Conservation (phyloP, 2,329 filamentous ascomycete species). For the Mariannaea elegans region DNA sequence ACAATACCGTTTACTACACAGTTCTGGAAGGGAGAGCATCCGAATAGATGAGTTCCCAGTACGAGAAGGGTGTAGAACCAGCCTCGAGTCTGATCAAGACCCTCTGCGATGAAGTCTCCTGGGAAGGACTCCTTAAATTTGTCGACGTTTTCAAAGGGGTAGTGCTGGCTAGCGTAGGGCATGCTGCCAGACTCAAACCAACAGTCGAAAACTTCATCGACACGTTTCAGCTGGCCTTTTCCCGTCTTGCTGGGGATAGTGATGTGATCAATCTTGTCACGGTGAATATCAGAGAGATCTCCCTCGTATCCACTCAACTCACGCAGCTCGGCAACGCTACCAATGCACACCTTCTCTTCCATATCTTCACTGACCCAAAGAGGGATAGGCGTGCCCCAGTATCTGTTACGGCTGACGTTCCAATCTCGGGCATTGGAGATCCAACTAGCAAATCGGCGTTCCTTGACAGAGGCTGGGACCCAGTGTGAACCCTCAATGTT, state of each 20-base stretch:
- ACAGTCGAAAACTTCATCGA: constrained; percentile 93
- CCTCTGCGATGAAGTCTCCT: constrained; percentile 93
- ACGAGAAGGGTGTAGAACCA: constrained; percentile 97
- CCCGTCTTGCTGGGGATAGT: constrained; percentile 92
- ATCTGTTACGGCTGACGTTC: constrained; percentile 93
- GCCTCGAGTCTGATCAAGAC: constrained; percentile 90
- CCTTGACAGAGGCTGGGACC: constrained; percentile 91
- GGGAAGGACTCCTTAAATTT: constrained; percentile 84
- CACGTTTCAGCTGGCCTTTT: constrained; percentile 81
- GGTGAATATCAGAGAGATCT: constrained; percentile 85
- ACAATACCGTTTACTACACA: constrained; percentile 97
- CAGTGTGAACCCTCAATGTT: constrained; percentile 91
- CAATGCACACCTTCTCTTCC: constrained; percentile 86
- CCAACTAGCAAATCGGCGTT: constrained; percentile 91
- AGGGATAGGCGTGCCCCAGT: constrained; percentile 94
- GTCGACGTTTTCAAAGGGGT: constrained; percentile 89
- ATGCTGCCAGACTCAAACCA: constrained; percentile 98
- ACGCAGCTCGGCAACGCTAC: constrained; percentile 85
- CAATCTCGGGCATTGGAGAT: constrained; percentile 91
- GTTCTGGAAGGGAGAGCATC: constrained; percentile 88
- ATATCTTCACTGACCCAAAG: constrained; percentile 91
- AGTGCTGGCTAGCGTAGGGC: constrained; percentile 92
- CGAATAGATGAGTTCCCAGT: constrained; percentile 87
- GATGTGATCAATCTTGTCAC: constrained; percentile 92
- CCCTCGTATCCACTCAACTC: constrained; percentile 86